Conservation (phyloP, 192 early-diverging fungal species). For the Coemansia asiatica region DNA sequence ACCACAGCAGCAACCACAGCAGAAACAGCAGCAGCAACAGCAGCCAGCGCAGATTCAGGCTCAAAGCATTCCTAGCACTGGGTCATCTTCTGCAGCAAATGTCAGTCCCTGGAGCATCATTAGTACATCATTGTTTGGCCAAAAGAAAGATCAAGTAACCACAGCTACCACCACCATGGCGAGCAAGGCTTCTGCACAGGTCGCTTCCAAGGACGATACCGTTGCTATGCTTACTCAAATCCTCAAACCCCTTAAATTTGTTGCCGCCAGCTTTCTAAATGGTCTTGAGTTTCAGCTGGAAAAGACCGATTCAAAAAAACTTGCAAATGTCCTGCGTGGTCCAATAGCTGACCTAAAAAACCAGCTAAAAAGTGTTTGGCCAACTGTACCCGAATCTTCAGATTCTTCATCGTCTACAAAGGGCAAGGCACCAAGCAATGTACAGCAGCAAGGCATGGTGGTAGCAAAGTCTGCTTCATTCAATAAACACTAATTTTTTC, state of each 20-base stretch:
- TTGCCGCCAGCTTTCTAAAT: slow-evolving; percentile 14
- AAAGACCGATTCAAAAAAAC: slow-evolving; percentile 7
- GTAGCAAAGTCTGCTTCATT: neutral
- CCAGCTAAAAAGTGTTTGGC: slow-evolving; percentile 26
- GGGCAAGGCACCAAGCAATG: neutral
- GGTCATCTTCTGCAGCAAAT: neutral
- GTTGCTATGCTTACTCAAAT: slow-evolving; percentile 15
- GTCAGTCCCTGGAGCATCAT: slow-evolving; percentile 1
- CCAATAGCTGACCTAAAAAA: slow-evolving; percentile 25
- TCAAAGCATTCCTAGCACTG: neutral
- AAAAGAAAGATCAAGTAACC: neutral
- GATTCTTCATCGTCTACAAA: neutral
- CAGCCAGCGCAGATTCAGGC: neutral
- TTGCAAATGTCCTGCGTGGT: slow-evolving; percentile 27
- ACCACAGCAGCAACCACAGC: slow-evolving; percentile 11
- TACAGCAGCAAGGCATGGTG: neutral
- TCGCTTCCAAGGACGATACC: neutral
- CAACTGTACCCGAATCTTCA: slow-evolving; percentile 1
- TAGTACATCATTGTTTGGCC: neutral
- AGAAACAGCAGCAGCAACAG: neutral
- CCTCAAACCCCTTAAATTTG: slow-evolving; percentile 13
- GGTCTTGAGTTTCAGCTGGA: slow-evolving; percentile 17
- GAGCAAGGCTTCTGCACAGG: neutral
- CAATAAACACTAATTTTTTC: neutral
- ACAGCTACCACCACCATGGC: neutral